Evolutionary conservation across 805 yeast genomes (phyloP), one percentile per base, ranked within the genome.

Genomic region (Cyberlindnera lachancei): DNA sequence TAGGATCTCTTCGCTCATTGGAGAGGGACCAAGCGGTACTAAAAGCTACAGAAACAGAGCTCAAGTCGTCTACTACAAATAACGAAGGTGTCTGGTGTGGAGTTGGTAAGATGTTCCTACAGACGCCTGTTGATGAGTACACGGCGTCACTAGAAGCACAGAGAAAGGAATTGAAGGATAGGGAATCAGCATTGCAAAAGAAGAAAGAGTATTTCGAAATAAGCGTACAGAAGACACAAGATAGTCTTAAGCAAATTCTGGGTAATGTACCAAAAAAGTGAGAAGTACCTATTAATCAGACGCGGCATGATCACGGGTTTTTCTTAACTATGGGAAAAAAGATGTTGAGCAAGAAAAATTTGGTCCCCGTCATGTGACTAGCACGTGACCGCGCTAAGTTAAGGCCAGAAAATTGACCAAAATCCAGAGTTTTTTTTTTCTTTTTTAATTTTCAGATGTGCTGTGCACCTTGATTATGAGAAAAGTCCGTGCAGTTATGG

Each of bases 71-170:
- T 18, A 58, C 68, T 11, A 38, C 42, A 2, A 65, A 61, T 8
- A 61, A 61, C 15, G 68, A 71, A 8, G 52, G 51, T 7, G 88
- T 87, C 5, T 87, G 94, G 92, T 74, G 83, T 51, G 84, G 94
- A 5, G 72, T 84, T 22, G 96, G 96, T 18, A 81, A 80, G 56
- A 72, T 85, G 19, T 82, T 80, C 52, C 58, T 80, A 8, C 28
- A 50, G 15, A 65, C 65, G 5, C 63, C 64, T 18, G 61, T 63
- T 3, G 46, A 53, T 4, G 56, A 61, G 4, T 82, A 83, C 55
- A 53, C 68, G 28, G 47, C 53, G 10, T 66, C 64, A 31, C 56
- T 85, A 21, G 51, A 61, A 15, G 51, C 56, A 15, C 85, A 83
- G 42, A 72, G 71, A 41, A 55, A 57, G 25, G 70, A 63, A 12